phyloP scores from a whole-genome alignment of 2,329 filamentous ascomycete genomes.

The Cladosporium sp. region DNA sequence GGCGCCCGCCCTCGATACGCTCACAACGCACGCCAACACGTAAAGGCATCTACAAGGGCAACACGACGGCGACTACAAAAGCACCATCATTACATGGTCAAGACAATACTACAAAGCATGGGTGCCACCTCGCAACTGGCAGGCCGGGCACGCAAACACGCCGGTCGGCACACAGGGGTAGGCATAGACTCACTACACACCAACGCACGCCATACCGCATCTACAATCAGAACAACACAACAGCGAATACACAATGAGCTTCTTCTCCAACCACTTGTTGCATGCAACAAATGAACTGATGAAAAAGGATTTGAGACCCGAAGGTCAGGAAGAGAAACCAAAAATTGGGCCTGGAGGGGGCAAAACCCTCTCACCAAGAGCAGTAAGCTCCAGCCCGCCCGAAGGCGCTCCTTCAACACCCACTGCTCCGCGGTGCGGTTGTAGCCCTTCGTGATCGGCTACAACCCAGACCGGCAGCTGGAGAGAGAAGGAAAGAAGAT shows the following conservation, averaged over 20 bases:
- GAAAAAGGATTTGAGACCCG: background rate
- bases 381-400: too few species aligned
- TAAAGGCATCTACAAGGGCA: background rate
- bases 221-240: background rate
- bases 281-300: background rate
- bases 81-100: background rate
- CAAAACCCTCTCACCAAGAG: background rate
- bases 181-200: background rate
- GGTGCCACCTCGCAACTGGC: background rate
- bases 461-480: too few species aligned
- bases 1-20: too few species aligned
- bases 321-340: background rate
- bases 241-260: background rate
- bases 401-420: too few species aligned
- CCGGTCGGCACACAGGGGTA: background rate
- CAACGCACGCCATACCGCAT: background rate
- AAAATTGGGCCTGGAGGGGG: background rate
- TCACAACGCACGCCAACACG: background rate
- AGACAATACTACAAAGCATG: background rate
- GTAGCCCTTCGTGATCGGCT: too few species aligned
- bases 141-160: background rate
- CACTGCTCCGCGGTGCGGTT: too few species aligned
- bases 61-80: background rate
- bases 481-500: too few species aligned
- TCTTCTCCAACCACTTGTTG: slow-evolving; percentile 1